phyloP scores from a whole-genome alignment of 306 rosid species.

The Vigna radiata region DNA sequence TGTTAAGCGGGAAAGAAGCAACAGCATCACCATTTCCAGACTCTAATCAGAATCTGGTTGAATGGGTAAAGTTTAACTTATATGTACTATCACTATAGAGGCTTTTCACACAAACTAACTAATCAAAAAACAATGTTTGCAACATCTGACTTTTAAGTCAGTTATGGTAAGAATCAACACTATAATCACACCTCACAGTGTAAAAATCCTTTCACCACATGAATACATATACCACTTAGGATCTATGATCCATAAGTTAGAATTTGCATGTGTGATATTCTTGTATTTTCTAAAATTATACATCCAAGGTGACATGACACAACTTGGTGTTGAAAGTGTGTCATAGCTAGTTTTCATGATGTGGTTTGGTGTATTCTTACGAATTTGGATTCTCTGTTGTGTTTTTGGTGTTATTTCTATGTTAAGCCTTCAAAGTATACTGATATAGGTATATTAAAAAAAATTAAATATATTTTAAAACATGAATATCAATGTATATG shows the following conservation, averaged over 20 bases:
- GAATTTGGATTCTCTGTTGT: too few relatives aligned
- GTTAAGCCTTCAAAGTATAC: too few relatives aligned
- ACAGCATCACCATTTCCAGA: constrained; percentile 55
- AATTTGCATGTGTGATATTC: neutral
- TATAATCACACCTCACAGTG: neutral
- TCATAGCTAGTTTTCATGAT: neutral
- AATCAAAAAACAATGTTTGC: neutral
- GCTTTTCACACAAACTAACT: neutral
- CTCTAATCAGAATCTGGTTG: constrained; percentile 66
- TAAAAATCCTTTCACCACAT: neutral
- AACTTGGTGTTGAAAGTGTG: neutral
- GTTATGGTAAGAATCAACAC: neutral
- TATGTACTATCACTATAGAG: neutral
- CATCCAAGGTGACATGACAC: neutral
- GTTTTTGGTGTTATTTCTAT: too few relatives aligned
- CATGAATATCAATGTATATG: too few relatives aligned
- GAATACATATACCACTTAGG: neutral
- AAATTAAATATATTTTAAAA: too few relatives aligned
- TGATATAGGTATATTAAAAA: too few relatives aligned
- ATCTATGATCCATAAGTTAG: too few relatives aligned
- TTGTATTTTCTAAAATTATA: neutral
- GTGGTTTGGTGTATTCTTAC: neutral
- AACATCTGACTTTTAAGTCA: neutral
- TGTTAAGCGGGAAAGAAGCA: constrained; percentile 83
- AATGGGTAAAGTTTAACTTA: constrained; percentile 34